A percentile compares a stretch with the other conserved stretches of the same genome.
Evolutionary conservation across 148 eudicot genomes (phyloP).

Genomic region (Camellia japonica): DNA sequence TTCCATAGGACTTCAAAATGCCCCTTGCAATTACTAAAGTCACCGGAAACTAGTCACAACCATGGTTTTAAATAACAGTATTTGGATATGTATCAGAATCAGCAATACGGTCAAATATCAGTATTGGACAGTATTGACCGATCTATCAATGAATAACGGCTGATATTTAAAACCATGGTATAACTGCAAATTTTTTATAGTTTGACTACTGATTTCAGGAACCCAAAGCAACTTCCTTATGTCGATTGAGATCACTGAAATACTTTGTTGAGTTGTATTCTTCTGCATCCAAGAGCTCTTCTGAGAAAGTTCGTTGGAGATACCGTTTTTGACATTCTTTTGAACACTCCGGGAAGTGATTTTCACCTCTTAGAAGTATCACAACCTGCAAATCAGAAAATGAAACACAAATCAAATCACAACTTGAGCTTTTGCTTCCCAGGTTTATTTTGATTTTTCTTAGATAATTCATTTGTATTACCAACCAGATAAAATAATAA

Average conservation of each 20-base stretch:
- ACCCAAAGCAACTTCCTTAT: slow-evolving; percentile 49
- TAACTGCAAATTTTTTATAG: background rate
- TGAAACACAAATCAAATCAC: background rate
- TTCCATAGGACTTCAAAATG: no score
- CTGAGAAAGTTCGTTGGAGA: slow-evolving; percentile 61
- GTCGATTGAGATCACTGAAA: slow-evolving; percentile 40
- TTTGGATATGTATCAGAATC: no score
- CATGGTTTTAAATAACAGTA: no score
- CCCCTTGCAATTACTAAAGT: no score
- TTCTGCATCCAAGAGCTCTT: slow-evolving; percentile 61
- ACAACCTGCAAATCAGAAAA: slow-evolving; percentile 40
- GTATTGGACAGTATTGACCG: no score
- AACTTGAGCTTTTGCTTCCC: background rate
- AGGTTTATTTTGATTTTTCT: no score
- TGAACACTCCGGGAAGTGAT: slow-evolving; percentile 7
- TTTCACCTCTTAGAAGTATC: slow-evolving; percentile 50
- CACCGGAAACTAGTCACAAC: no score
- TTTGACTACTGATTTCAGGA: slow-evolving; percentile 4
- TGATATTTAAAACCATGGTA: no score
- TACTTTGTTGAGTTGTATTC: slow-evolving; percentile 77
- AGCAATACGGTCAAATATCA: no score
- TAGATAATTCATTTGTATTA: no score
- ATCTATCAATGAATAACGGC: no score
- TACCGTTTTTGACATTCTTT: slow-evolving; percentile 27
- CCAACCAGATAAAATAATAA: no score